Percentiles rank a stretch among this genome's conserved stretches.
These are phyloP conservation scores for Erigeron canadensis DNA, from an alignment of 129 eudicot species.

Conservation along the genomic window DNA sequence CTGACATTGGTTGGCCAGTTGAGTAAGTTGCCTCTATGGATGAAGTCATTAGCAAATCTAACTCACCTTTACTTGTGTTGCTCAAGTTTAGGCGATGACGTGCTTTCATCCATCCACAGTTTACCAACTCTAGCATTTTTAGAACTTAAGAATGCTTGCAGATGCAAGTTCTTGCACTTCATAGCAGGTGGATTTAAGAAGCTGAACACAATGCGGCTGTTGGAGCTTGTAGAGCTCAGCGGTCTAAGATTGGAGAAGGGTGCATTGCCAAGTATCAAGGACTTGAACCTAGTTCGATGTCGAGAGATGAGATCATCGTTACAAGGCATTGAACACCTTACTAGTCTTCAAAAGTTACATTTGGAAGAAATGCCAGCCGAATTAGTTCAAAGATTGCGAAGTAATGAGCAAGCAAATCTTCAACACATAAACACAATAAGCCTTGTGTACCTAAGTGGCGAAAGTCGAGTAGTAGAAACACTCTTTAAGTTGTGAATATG, in stretches of 20 bases:
- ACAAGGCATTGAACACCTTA: constrained; percentile 51
- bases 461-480: constrained; percentile 32
- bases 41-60: constrained; percentile 38
- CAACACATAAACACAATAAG: constrained; percentile 35
- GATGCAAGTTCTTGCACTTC: constrained; percentile 38
- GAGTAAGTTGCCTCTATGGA: constrained; percentile 49
- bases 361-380: constrained; percentile 53
- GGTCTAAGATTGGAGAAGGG: constrained; percentile 43
- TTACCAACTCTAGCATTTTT: constrained; percentile 45
- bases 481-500: constrained; percentile 25
- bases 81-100: constrained; percentile 38
- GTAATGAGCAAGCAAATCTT: constrained; percentile 36
- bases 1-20: constrained; percentile 45
- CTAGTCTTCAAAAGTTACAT: constrained; percentile 44
- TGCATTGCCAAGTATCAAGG: constrained; percentile 42
- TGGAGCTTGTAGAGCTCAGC: constrained; percentile 37
- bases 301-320: constrained; percentile 36
- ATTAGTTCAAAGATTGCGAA: constrained; percentile 34
- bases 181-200: constrained; percentile 41
- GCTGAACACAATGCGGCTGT: constrained; percentile 42
- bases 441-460: constrained; percentile 30
- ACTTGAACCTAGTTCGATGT: constrained; percentile 44
- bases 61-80: constrained; percentile 50
- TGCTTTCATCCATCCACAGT: constrained; percentile 32
- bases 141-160: constrained; percentile 46